A percentile compares a stretch with the other conserved stretches of the same genome.
These are phyloP conservation scores for Camelina hispida DNA, from an alignment of 345 rosid genomes.

Conservation along the genomic window DNA sequence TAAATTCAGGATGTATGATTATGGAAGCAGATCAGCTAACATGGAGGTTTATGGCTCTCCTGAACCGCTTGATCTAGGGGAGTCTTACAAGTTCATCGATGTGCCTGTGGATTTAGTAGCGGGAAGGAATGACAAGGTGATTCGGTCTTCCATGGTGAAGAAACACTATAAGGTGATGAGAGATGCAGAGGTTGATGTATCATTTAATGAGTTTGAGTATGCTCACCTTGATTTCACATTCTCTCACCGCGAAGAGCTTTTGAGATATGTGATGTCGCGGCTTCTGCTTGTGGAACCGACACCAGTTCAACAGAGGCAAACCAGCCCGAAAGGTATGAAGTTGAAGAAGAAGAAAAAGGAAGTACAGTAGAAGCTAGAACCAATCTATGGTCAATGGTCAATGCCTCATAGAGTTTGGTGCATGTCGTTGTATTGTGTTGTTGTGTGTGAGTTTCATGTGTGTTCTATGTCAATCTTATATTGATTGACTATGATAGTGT, in stretches of 20 bases:
- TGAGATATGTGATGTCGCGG: conserved; percentile 81
- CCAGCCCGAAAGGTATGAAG: conserved; percentile 48
- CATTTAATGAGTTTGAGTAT: conserved; percentile 78
- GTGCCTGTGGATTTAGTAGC: conserved; percentile 87
- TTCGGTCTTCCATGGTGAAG: conserved; percentile 79
- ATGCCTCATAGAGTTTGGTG: conserved; percentile 24
- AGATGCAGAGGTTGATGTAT: conserved; percentile 68
- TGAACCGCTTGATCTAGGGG: conserved; percentile 88
- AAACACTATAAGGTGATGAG: conserved; percentile 81
- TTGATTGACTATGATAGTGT: conserved; percentile 21
- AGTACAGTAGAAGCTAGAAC: conserved; percentile 20
- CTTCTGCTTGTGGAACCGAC: conserved; percentile 62
- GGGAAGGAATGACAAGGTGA: conserved; percentile 83
- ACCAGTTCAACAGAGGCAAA: conserved; percentile 40
- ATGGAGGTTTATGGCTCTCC: conserved; percentile 73
- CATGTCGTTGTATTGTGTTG: conserved; percentile 25
- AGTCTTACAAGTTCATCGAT: conserved; percentile 63
- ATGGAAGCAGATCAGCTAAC: conserved; percentile 68
- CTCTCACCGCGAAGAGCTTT: conserved; percentile 84
- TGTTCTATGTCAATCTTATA: conserved; percentile 15
- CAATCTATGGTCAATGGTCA: conserved; percentile 22
- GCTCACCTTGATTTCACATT: conserved; percentile 97
- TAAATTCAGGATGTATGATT: conserved; percentile 83
- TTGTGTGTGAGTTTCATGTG: conserved; percentile 35
- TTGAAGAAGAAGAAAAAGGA: conserved; percentile 54